Conservation (phyloP, 1,284 basidiomycete genomes). For the Chalciporus sp. region DNA sequence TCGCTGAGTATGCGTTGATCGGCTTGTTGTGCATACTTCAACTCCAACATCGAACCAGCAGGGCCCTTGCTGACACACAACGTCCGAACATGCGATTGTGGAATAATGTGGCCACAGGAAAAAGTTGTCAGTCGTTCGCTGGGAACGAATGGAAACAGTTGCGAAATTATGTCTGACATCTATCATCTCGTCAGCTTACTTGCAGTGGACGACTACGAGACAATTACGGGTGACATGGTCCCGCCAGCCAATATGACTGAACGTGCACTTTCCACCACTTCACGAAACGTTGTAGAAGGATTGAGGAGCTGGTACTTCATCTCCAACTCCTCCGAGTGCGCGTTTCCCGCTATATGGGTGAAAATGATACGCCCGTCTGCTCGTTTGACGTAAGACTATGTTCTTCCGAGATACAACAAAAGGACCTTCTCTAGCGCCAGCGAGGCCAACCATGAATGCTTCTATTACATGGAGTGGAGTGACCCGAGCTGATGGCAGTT, state of each 20-base stretch:
- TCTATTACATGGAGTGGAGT: constrained; percentile 87
- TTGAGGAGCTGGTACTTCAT: constrained; percentile 96
- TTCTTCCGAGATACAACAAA: not conserved
- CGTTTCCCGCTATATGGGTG: constrained; percentile 39
- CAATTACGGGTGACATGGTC: constrained; percentile 91
- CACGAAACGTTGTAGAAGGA: constrained; percentile 84
- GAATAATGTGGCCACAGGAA: constrained; percentile 94
- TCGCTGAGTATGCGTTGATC: constrained; percentile 76
- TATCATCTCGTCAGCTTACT: constrained; percentile 36
- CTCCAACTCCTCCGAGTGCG: constrained; percentile 51
- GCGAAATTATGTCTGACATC: constrained; percentile 87
- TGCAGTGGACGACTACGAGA: constrained; percentile 14
- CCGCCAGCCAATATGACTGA: constrained; percentile 91
- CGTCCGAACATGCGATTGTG: constrained; percentile 76
- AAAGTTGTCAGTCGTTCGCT: constrained; percentile 72
- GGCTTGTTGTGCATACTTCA: constrained; percentile 80
- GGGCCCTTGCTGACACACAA: constrained; percentile 82
- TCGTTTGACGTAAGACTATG: not conserved
- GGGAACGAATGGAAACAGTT: constrained; percentile 77
- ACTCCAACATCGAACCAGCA: constrained; percentile 74
- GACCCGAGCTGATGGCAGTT: constrained; percentile 37
- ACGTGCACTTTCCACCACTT: constrained; percentile 79
- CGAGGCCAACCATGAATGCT: constrained; percentile 81
- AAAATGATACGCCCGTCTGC: constrained; percentile 70
- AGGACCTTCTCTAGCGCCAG: constrained; percentile 78